These are phyloP conservation scores for Annona cherimola DNA, from an alignment of 164 flowering plant genomes.

Conservation along the genomic window DNA sequence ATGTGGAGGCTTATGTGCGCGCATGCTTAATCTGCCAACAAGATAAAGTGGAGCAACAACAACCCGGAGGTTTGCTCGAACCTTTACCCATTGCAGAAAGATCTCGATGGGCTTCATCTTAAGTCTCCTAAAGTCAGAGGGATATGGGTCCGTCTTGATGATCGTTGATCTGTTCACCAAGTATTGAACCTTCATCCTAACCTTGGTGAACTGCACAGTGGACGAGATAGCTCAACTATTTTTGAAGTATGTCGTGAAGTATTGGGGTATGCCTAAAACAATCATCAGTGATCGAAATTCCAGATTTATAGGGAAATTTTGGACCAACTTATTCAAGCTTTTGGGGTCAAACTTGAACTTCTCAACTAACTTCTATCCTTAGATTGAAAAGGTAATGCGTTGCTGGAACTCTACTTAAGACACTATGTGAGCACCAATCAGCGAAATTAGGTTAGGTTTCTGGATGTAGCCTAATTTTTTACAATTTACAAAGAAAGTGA, in stretches of 20 bases:
- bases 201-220: not conserved
- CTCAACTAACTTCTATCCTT: conserved; percentile 2
- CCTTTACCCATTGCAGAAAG: not conserved
- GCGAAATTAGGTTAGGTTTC: not conserved
- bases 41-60: not conserved
- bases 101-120: too few species aligned
- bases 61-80: too few species aligned
- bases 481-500: not conserved
- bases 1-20: not conserved
- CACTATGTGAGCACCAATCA: conserved; percentile 6
- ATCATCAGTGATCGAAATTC: not conserved
- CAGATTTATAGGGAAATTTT: not conserved
- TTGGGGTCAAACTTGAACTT: not conserved
- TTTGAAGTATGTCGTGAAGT: too few species aligned
- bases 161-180: not conserved
- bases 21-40: conserved; percentile 3
- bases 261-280: too few species aligned
- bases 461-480: conserved; percentile 4
- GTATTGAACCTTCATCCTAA: too few species aligned
- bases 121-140: not conserved
- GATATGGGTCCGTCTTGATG: not conserved
- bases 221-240: not conserved
- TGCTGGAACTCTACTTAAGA: not conserved
- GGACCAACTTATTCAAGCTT: conserved; percentile 6
- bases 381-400: not conserved